Evolutionary conservation across 2,329 filamentous ascomycete species (phyloP).

Genomic region (Lecanosticta acicola): DNA sequence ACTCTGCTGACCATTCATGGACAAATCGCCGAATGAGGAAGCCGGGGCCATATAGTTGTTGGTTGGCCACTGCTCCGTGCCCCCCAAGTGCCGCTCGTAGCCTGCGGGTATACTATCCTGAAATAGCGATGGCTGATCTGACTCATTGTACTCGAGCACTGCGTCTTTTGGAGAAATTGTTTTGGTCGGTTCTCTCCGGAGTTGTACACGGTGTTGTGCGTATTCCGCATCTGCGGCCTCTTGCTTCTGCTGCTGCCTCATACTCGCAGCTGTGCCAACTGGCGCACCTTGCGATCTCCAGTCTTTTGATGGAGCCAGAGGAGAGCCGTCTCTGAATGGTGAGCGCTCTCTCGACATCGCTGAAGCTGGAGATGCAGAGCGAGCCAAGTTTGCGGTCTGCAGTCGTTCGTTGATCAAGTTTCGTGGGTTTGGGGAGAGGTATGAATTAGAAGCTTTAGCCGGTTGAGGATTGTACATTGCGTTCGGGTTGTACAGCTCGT

Average conservation of each 20-base stretch:
- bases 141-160: slow-evolving; percentile 69
- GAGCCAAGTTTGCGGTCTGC: slow-evolving; percentile 69
- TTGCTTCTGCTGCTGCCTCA: slow-evolving; percentile 57
- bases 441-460: slow-evolving; percentile 55
- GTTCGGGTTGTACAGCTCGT: slow-evolving; percentile 75
- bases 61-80: slow-evolving; percentile 37
- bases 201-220: slow-evolving; percentile 27
- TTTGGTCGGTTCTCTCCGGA: slow-evolving; percentile 49
- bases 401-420: slow-evolving; percentile 68
- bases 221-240: slow-evolving; percentile 50
- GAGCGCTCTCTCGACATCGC: slow-evolving; percentile 62
- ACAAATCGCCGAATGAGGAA: slow-evolving; percentile 41
- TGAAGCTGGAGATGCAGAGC: slow-evolving; percentile 52
- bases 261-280: slow-evolving; percentile 53
- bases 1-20: slow-evolving; percentile 35
- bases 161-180: slow-evolving; percentile 96
- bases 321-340: slow-evolving; percentile 68
- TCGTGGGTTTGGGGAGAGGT: slow-evolving; percentile 45
- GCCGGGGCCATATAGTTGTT: slow-evolving; percentile 41
- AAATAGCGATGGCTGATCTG: slow-evolving; percentile 74
- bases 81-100: slow-evolving; percentile 31
- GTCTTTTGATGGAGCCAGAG: slow-evolving; percentile 41
- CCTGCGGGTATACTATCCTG: slow-evolving; percentile 45
- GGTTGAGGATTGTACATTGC: slow-evolving; percentile 56
- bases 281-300: slow-evolving; percentile 38